phyloP scores from a whole-genome alignment of 208 protist species.

The Crithidia acanthocephali region DNA sequence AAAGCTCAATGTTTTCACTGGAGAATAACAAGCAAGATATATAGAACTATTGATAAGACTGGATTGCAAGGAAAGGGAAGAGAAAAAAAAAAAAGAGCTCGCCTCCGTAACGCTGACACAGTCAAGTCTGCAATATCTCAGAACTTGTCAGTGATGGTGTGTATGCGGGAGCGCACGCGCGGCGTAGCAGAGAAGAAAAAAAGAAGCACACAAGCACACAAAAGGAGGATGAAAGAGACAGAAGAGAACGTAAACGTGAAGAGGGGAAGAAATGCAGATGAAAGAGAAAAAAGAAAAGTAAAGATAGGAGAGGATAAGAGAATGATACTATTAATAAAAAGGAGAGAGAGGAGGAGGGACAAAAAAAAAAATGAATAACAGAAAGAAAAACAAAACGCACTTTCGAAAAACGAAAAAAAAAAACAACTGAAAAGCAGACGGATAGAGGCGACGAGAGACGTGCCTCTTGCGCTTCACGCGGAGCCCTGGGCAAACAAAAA shows the following conservation, averaged over 20 bases:
- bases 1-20: no score
- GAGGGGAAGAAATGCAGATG: not conserved
- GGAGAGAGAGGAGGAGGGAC: constrained; percentile 1
- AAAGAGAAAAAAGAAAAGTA: not conserved
- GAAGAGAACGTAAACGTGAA: constrained; percentile 4
- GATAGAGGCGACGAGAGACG: no score
- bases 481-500: no score
- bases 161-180: not conserved
- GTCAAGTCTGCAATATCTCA: not conserved
- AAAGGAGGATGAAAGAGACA: not conserved
- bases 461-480: no score
- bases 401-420: not conserved
- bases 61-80: no score
- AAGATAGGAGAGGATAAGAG: constrained; percentile 8
- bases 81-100: constrained; percentile 5
- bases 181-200: not conserved
- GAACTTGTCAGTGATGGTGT: not conserved
- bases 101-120: not conserved
- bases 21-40: no score
- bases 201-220: no score
- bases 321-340: not conserved
- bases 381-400: not conserved
- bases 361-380: constrained; percentile 3
- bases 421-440: no score
- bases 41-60: no score